phyloP scores from a whole-genome alignment of 2,329 filamentous ascomycete species.

The Chrysoporthe cubensis region DNA sequence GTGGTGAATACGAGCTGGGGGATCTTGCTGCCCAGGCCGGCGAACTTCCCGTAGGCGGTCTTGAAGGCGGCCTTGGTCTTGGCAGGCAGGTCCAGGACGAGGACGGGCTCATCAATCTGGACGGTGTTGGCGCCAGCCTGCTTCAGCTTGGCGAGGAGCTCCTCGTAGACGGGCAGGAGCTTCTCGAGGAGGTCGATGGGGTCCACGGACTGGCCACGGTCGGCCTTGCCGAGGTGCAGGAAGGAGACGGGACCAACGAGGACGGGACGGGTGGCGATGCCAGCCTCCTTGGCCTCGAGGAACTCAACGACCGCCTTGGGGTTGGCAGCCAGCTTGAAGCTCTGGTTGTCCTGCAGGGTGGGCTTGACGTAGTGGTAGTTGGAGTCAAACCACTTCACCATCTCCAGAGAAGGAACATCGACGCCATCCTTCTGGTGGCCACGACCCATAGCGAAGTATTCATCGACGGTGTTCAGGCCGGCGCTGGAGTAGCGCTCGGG shows the following conservation, averaged over 20 bases:
- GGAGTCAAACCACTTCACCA: conserved; percentile 99
- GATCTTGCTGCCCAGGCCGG: conserved; percentile 74
- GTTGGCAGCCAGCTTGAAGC: conserved; percentile 83
- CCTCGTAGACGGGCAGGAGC: conserved; percentile 91
- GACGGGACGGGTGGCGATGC: conserved; percentile 90
- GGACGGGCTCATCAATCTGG: conserved; percentile 96
- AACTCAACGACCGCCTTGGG: conserved; percentile 96
- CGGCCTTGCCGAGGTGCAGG: conserved; percentile 96
- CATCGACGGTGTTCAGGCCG: conserved; percentile 84
- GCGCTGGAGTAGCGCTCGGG: conserved; percentile 93
- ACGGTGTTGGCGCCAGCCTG: conserved; percentile 93
- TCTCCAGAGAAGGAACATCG: conserved; percentile 93
- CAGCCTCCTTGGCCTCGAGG: conserved; percentile 96
- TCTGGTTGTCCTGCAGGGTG: conserved; percentile 94
- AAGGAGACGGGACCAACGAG: conserved; percentile 96
- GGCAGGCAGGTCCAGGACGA: conserved; percentile 89
- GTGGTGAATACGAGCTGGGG: conserved; percentile 91
- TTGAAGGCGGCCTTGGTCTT: conserved; percentile 98
- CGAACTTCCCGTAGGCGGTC: conserved; percentile 91
- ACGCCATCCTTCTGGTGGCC: conserved; percentile 94
- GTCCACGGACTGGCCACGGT: conserved; percentile 90
- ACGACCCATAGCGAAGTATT: conserved; percentile 99
- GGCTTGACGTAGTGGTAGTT: conserved; percentile 99
- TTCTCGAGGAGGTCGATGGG: conserved; percentile 93
- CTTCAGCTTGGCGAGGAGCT: conserved; percentile 93